Conservation (phyloP, 164 flowering plant genomes). For the Saururus chinensis region DNA sequence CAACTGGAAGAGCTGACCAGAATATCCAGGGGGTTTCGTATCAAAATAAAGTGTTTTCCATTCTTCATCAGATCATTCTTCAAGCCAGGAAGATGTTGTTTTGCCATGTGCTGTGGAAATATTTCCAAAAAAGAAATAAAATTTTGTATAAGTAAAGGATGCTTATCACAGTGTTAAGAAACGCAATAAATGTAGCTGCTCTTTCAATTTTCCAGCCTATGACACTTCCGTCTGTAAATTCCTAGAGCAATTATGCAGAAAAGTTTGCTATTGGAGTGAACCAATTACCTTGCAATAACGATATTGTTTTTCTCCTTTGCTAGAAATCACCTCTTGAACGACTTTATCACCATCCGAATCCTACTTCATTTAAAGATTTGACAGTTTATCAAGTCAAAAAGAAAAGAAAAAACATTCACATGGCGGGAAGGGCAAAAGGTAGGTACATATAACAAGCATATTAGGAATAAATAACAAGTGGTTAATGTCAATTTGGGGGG, state of each 20-base stretch:
- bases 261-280: neutral
- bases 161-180: neutral
- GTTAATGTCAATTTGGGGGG: too few species aligned
- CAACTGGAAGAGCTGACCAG: conserved; percentile 37
- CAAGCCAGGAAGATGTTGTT: conserved; percentile 67
- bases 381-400: neutral
- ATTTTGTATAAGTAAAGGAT: too few species aligned
- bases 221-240: too few species aligned
- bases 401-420: neutral
- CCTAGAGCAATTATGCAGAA: too few species aligned
- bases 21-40: conserved; percentile 72
- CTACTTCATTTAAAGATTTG: conserved; percentile 22
- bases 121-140: neutral
- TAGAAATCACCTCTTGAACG: conserved; percentile 65
- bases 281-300: conserved; percentile 66
- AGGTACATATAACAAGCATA: neutral
- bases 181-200: too few species aligned
- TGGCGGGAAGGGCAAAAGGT: neutral
- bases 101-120: conserved; percentile 66
- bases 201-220: too few species aligned
- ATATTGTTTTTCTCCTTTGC: conserved; percentile 65
- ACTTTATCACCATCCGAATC: conserved; percentile 76
- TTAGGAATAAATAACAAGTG: neutral
- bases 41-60: conserved; percentile 89
- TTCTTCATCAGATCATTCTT: conserved; percentile 66